Evolutionary conservation across 441 rosid species (phyloP).

Genomic region (Jatropha podagrica): DNA sequence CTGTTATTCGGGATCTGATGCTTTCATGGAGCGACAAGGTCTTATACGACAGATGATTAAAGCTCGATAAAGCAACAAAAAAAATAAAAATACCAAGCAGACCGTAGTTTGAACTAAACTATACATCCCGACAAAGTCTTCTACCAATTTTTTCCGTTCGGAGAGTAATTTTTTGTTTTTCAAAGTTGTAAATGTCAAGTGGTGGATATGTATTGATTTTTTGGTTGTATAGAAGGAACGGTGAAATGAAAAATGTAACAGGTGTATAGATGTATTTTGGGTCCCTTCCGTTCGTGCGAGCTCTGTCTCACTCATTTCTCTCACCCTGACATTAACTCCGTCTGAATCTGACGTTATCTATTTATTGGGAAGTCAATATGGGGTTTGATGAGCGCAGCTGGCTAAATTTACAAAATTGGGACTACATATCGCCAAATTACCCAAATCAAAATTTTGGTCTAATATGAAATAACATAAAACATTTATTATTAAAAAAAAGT

Average conservation of each 20-base stretch:
- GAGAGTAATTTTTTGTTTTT: not conserved
- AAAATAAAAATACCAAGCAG: not conserved
- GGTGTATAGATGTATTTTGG: not conserved
- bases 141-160: not conserved
- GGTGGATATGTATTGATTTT: not conserved
- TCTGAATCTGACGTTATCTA: too few relatives aligned
- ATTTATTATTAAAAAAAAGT: too few relatives aligned
- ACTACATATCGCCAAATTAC: too few relatives aligned
- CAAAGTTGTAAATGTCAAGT: slow-evolving; percentile 13
- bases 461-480: too few relatives aligned
- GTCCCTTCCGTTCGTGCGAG: too few relatives aligned
- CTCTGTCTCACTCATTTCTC: too few relatives aligned
- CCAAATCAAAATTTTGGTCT: too few relatives aligned
- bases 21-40: slow-evolving; percentile 81
- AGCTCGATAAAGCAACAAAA: not conserved
- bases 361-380: too few relatives aligned
- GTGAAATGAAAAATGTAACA: not conserved
- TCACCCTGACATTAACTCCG: too few relatives aligned
- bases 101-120: not conserved
- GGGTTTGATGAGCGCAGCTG: too few relatives aligned
- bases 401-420: too few relatives aligned
- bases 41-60: slow-evolving; percentile 53
- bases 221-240: slow-evolving; percentile 5
- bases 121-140: not conserved
- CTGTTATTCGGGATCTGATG: slow-evolving; percentile 62